Evolutionary conservation across 305 asterid genomes (phyloP).

Genomic region (Solanum hybrid): DNA sequence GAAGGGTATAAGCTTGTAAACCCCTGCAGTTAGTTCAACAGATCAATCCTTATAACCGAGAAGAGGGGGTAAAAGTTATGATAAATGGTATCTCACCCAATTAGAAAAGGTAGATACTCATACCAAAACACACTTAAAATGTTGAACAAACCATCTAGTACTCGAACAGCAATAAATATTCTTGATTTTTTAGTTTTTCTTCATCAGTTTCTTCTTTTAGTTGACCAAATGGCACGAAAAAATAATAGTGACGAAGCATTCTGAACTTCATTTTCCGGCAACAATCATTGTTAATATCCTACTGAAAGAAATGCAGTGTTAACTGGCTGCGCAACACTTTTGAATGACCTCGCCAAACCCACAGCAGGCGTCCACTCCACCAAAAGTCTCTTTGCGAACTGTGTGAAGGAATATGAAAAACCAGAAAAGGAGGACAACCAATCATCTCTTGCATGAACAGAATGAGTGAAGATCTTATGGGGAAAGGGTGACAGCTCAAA

Average conservation of each 20-base stretch:
- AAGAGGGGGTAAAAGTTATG: neutral
- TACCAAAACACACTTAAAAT: neutral
- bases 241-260: neutral
- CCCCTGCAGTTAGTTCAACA: slow-evolving; percentile 43
- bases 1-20: slow-evolving; percentile 80
- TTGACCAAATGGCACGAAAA: neutral
- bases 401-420: neutral
- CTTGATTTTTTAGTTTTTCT: neutral
- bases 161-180: neutral
- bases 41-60: neutral
- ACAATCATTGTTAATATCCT: neutral
- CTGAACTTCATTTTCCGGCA: neutral
- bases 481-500: neutral
- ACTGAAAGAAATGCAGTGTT: neutral
- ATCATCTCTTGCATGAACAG: neutral
- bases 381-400: neutral
- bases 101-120: neutral
- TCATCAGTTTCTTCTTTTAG: neutral
- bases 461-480: neutral
- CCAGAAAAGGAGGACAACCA: neutral
- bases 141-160: neutral
- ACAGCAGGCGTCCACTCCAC: neutral
- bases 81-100: neutral
- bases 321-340: neutral
- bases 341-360: neutral